phyloP scores from a whole-genome alignment of 1,284 basidiomycete species.

The Malassezia vespertilionis region DNA sequence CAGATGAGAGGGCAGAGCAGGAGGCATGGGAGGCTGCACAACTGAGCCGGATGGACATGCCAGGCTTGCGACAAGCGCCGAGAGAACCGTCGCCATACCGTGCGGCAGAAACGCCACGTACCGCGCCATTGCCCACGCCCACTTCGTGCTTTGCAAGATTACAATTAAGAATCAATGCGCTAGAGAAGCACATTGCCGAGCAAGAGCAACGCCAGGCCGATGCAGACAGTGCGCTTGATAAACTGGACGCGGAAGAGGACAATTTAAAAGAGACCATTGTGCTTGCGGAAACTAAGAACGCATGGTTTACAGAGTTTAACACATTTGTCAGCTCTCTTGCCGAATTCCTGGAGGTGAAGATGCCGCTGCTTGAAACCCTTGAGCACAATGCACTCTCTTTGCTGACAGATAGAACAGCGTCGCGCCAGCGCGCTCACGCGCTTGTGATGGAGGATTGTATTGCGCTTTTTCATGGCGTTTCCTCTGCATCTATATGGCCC shows the following conservation, averaged over 20 bases:
- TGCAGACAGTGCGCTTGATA: constrained; percentile 16
- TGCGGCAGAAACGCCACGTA: constrained; percentile 24
- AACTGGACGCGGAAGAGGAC: constrained; percentile 23
- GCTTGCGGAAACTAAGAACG: constrained; percentile 24
- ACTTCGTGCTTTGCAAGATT: constrained; percentile 27
- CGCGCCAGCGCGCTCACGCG: constrained; percentile 17
- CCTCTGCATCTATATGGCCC: constrained; percentile 16
- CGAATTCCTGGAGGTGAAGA: constrained; percentile 33
- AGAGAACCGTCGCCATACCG: constrained; percentile 25
- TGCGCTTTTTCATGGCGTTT: constrained; percentile 18
- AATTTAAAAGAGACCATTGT: constrained; percentile 27
- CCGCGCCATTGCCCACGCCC: constrained; percentile 27
- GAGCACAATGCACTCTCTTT: constrained; percentile 24
- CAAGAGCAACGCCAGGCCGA: constrained; percentile 18
- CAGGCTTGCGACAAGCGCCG: neutral
- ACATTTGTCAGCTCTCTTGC: constrained; percentile 30
- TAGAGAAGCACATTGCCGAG: constrained; percentile 21
- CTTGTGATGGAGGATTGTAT: constrained; percentile 22
- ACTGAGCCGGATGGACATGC: constrained; percentile 22
- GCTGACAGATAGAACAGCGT: constrained; percentile 16
- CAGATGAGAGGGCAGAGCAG: constrained; percentile 61
- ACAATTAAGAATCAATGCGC: constrained; percentile 11
- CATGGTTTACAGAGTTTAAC: constrained; percentile 39
- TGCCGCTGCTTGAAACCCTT: constrained; percentile 24
- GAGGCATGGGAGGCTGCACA: constrained; percentile 32